Conservation (phyloP, 1,284 basidiomycete species). For the Naganishia cerealis region DNA sequence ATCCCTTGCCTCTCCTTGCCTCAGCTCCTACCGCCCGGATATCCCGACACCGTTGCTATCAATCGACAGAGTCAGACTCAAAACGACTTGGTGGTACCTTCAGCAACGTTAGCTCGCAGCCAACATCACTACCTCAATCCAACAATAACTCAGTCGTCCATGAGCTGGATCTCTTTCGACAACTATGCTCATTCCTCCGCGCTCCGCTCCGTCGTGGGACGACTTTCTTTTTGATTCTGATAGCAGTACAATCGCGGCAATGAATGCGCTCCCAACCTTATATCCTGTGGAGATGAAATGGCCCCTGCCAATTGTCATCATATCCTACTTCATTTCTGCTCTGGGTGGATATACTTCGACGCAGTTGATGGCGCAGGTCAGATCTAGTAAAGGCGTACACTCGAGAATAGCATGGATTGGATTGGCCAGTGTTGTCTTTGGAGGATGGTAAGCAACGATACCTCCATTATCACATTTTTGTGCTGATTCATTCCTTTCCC, state of each 20-base stretch:
- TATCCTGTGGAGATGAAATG: slow-evolving; percentile 24
- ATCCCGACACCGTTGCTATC: not conserved
- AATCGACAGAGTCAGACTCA: not conserved
- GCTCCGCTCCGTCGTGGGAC: slow-evolving; percentile 20
- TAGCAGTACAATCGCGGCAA: not conserved
- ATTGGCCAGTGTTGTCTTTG: slow-evolving; percentile 29
- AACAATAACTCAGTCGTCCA: not conserved
- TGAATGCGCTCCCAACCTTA: not conserved
- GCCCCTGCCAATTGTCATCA: slow-evolving; percentile 22
- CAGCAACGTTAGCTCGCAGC: not conserved
- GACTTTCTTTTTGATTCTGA: slow-evolving; percentile 29
- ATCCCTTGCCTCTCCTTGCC: not conserved
- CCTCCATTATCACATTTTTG: not conserved
- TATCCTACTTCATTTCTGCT: slow-evolving; percentile 28
- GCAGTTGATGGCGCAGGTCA: slow-evolving; percentile 32
- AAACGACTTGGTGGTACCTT: not conserved
- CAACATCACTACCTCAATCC: not conserved
- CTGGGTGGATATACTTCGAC: slow-evolving; percentile 30
- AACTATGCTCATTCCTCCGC: slow-evolving; percentile 10
- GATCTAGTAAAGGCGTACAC: slow-evolving; percentile 17
- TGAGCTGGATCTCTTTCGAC: slow-evolving; percentile 1
- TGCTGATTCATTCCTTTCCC: not conserved
- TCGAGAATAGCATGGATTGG: slow-evolving; percentile 28
- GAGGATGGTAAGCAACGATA: slow-evolving; percentile 26
- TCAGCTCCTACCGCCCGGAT: too few species aligned